Conservation (phyloP, 2,329 filamentous ascomycete species). For the Conoideocrella luteorostrata region DNA sequence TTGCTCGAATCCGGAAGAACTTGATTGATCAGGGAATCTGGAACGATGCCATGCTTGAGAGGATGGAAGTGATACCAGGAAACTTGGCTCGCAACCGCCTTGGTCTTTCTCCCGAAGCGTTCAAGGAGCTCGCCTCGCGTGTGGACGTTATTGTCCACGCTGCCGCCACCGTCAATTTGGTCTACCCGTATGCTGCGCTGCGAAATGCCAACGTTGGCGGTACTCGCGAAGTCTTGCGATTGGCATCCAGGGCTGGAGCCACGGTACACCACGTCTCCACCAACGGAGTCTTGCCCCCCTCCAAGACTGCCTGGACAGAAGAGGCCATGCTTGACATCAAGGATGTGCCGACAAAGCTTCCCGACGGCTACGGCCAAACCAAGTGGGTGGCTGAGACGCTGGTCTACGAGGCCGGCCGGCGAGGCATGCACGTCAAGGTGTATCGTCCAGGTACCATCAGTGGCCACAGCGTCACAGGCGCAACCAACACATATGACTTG, state of each 20-base stretch:
- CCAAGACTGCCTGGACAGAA: conserved; percentile 64
- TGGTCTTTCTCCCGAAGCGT: conserved; percentile 59
- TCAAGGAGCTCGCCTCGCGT: conserved; percentile 56
- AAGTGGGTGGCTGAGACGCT: conserved; percentile 79
- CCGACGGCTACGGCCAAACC: conserved; percentile 71
- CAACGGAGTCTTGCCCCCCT: conserved; percentile 70
- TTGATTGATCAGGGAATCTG: conserved; percentile 73
- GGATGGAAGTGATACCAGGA: conserved; percentile 68
- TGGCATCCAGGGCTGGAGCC: conserved; percentile 60
- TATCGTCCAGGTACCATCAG: conserved; percentile 72
- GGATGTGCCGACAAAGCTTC: conserved; percentile 61
- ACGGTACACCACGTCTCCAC: conserved; percentile 76
- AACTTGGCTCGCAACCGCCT: conserved; percentile 64
- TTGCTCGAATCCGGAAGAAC: conserved; percentile 68
- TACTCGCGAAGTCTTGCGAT: conserved; percentile 66
- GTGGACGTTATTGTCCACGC: conserved; percentile 72
- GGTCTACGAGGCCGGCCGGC: conserved; percentile 59
- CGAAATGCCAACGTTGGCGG: conserved; percentile 71
- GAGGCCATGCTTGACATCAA: conserved; percentile 60
- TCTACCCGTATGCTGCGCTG: conserved; percentile 74
- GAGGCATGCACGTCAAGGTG: conserved; percentile 64
- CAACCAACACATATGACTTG: conserved; percentile 73
- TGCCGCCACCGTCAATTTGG: conserved; percentile 71
- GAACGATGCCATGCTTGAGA: conserved; percentile 70
- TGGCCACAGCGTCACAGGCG: conserved; percentile 67